Conservation (phyloP, 2,329 filamentous ascomycete species). For the Curvularia spicifera region DNA sequence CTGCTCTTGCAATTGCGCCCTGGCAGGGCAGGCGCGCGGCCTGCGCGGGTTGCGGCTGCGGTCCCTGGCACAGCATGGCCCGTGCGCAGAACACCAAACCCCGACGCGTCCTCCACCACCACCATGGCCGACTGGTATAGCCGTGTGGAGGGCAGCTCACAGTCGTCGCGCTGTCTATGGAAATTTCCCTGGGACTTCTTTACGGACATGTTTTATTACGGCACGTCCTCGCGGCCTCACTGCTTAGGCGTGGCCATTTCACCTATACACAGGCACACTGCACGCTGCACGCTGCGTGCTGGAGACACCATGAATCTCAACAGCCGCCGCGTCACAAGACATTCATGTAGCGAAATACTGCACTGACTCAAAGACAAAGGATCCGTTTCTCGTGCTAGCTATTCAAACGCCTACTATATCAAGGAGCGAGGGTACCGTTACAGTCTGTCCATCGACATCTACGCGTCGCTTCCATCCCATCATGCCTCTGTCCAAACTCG, state of each 20-base stretch:
- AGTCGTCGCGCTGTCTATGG: neutral
- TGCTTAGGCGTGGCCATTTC: neutral
- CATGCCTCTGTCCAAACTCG: neutral
- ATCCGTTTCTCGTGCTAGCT: constrained; percentile 14
- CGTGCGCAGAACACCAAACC: constrained; percentile 19
- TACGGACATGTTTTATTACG: neutral
- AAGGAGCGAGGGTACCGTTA: constrained; percentile 2
- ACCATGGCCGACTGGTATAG: neutral
- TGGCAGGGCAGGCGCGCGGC: constrained; percentile 12
- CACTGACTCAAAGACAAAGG: constrained; percentile 6
- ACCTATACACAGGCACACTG: neutral
- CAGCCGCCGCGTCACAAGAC: neutral
- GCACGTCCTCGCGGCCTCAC: neutral
- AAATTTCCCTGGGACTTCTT: neutral
- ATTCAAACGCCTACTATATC: constrained; percentile 6
- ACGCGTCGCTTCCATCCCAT: constrained; percentile 6
- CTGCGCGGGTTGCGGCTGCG: constrained; percentile 4
- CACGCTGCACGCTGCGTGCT: neutral
- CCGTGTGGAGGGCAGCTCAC: neutral
- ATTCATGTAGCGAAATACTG: neutral
- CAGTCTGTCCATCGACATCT: constrained; percentile 8
- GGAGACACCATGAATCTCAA: neutral
- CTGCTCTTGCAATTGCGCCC: constrained; percentile 21
- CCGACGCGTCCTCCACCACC: constrained; percentile 17
- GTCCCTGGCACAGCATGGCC: constrained; percentile 1